A percentile compares a stretch with the other conserved stretches of the same genome.
phyloP scores from a whole-genome alignment of 2,329 filamentous ascomycete genomes.

The Colletotrichum musae region DNA sequence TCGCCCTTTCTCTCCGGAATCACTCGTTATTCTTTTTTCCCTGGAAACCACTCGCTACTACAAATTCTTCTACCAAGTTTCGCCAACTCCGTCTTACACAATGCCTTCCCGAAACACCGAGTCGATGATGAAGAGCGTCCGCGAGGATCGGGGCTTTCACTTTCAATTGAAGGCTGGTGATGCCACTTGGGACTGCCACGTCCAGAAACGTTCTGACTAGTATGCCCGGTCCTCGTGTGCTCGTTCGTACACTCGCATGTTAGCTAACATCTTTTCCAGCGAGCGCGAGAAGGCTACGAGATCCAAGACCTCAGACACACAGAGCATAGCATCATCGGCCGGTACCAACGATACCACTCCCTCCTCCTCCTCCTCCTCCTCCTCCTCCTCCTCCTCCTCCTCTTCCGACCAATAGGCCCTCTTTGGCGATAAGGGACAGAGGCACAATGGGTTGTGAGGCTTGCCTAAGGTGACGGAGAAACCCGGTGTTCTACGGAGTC shows the following conservation, averaged over 20 bases:
- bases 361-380: constrained; percentile 20
- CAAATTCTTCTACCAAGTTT: neutral
- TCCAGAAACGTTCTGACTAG: constrained; percentile 62
- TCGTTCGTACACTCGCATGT: no score
- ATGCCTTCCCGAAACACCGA: constrained; percentile 29
- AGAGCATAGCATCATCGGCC: constrained; percentile 5
- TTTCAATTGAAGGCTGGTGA: constrained; percentile 63
- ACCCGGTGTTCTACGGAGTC: neutral
- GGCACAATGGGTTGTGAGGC: no score
- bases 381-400: neutral
- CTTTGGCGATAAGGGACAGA: no score
- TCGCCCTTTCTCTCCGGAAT: neutral
- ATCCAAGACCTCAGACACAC: constrained; percentile 42
- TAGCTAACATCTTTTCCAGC: constrained; percentile 43
- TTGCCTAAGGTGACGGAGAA: no score
- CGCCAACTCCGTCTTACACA: neutral
- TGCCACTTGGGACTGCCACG: constrained; percentile 55
- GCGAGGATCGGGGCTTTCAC: constrained; percentile 52
- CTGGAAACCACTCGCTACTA: neutral
- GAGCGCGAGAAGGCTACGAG: constrained; percentile 58
- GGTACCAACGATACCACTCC: constrained; percentile 46
- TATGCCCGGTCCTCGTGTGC: constrained; percentile 48
- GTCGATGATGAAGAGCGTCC: constrained; percentile 16
- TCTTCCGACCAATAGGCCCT: neutral
- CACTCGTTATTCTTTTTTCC: neutral